Evolutionary conservation across 192 early-diverging fungal species (phyloP).

Genomic region (Backusella australiensis): DNA sequence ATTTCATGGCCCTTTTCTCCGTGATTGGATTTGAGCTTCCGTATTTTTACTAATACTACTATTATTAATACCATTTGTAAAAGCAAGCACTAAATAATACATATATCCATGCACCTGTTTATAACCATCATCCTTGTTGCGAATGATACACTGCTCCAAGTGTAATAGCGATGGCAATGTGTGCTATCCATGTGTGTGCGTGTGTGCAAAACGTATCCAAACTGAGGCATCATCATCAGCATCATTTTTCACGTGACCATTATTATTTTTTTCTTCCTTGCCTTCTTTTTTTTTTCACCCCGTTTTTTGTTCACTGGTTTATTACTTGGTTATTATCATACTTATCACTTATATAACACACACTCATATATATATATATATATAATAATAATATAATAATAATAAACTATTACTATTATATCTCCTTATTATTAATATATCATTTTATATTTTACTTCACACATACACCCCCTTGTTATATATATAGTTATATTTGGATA

Average conservation of each 20-base stretch:
- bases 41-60: background rate
- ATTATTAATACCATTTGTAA: background rate
- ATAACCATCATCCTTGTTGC: no score
- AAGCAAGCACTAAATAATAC: background rate
- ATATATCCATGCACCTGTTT: no score
- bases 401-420: background rate
- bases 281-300: slow-evolving; percentile 6
- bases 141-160: background rate
- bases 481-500: background rate
- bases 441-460: background rate
- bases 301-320: background rate
- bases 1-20: slow-evolving; percentile 2
- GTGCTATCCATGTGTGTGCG: background rate
- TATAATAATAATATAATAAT: background rate
- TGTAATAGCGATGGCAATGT: background rate
- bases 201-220: background rate
- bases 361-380: background rate
- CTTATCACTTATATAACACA: background rate
- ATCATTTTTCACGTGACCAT: background rate
- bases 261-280: background rate
- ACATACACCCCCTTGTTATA: background rate
- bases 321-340: background rate
- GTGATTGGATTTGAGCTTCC: background rate
- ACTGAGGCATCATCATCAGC: background rate
- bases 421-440: background rate